These are phyloP conservation scores for Cercospora zeina DNA, from an alignment of 2,329 filamentous ascomycete genomes.

Conservation along the genomic window DNA sequence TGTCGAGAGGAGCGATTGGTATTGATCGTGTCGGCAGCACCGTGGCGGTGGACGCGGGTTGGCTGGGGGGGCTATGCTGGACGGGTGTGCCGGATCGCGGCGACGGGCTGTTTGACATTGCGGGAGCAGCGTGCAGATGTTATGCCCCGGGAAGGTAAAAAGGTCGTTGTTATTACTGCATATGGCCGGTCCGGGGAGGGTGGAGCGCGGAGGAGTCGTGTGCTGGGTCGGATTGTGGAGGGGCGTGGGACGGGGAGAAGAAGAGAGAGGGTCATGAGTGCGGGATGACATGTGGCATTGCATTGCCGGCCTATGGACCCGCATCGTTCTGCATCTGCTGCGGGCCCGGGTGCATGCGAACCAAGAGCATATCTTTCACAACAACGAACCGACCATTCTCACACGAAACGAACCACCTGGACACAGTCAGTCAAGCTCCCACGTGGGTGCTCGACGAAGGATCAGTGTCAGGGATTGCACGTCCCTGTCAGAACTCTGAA, in stretches of 20 bases:
- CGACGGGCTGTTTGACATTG: conserved; percentile 26
- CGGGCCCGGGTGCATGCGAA: background rate
- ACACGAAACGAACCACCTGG: background rate
- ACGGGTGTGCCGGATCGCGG: conserved; percentile 28
- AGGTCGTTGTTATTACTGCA: background rate
- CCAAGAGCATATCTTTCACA: background rate
- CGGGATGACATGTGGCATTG: background rate
- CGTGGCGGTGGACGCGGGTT: conserved; percentile 18
- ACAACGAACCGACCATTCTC: background rate
- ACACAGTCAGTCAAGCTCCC: background rate
- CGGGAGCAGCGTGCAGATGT: conserved; percentile 1
- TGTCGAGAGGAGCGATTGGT: conserved; percentile 30
- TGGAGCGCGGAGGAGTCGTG: background rate
- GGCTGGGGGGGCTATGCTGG: conserved; percentile 21
- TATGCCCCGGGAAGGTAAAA: background rate
- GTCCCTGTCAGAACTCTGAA: conserved; percentile 7
- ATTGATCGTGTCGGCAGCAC: conserved; percentile 34
- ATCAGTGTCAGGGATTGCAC: background rate
- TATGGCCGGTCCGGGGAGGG: background rate
- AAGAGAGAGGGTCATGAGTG: background rate
- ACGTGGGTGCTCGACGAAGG: background rate
- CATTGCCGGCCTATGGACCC: background rate
- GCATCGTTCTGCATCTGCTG: background rate
- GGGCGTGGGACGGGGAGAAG: background rate
- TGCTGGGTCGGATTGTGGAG: background rate